Base-by-base conservation (phyloP, 179 eudicot species). In the Sideroxylon spinosum region DNA sequence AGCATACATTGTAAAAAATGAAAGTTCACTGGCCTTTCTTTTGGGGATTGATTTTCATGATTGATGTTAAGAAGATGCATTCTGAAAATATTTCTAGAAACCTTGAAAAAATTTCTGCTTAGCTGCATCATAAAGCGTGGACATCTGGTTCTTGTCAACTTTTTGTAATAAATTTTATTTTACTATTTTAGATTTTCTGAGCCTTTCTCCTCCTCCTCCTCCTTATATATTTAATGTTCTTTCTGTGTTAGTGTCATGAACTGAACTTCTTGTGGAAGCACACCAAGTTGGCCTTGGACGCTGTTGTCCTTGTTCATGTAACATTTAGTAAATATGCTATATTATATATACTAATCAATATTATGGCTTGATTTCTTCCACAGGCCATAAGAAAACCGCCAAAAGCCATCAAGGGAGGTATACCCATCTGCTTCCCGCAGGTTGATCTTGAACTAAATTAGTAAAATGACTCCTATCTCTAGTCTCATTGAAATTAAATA, bases 381-480 rank as follows among this genome's bases (percentile, higher is more conserved):
- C 91, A 92, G 94, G 88, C 91, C 71, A 53, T 86, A 16, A 86
- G 89, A 81, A 92, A 89, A 82, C 90, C 90, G 67, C 81, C 90
- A n/a, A 92, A 90, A 88, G 86, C 89, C 61, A 82, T 88, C 77
- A 82, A 89, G 78, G 95, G 95, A 78, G 95, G 95, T n/a, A 89
- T 91, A 69, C 86, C 88, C 50, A 74, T 91, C 81, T 85, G 85
- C 87, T 91, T 89, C 74, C 95, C 92, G 32, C 95, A 91, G 90
- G 95, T 91, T 78, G 78, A 78, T 65, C 25, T 57, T 77, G 12
- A 29, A 74, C 62, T 2, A 53, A 49, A 23, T 55, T 62, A 48
- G 26, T 11, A 67, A 23, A 67, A 19, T 69, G n/a, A 26, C 71
- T 16, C 1, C 48, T 67, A 11, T 6, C 32, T 67, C 29, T 78